Evolutionary conservation across 2,329 filamentous ascomycete genomes (phyloP), one percentile per base, ranked within the genome.

Genomic region (Aschersonia sp.): DNA sequence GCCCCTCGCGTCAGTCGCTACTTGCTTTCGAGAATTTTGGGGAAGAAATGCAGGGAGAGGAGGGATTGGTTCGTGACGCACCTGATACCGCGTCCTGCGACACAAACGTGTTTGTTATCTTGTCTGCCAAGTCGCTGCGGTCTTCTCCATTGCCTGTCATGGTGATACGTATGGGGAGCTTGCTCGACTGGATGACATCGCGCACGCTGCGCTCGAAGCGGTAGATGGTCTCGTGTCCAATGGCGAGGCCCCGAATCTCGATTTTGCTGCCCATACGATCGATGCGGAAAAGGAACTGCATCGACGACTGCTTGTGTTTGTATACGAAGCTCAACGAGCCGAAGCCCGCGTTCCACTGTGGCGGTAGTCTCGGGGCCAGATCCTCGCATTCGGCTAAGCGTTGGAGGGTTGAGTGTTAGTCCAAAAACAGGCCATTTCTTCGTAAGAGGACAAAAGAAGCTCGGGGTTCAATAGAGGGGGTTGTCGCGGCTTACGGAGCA

Each of bases 281-380:
- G 52, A 94, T 68, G 60, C 88, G 90, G 55, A 96, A 63, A 31
- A 95, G 72, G 60, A 85, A 95, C 50, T 83, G 78, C 76, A 89
- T 86, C 12, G 87, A 81, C 0, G 87, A 94, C 61, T 94, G 86
- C 30, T 78, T 72, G 63, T 96, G 89, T 4, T 80, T 79, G 68
- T 97, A 97, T 53, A 88, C 79, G 64, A 97, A 96, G 48, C 83
- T 78, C 60, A 87, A 83, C 11, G 81, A 79, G 51, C 78, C 78
- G 49, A 75, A 74, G 22, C 77, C 76, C 10, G 79, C 70, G 63
- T 95, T 95, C 92, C 92, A 97, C 66, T 80, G 76, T 12, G 74
- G 50, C 0, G 87, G 86, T 2, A 97, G 73, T 33, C 80, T 72
- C 7, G 76, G 78, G 8, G 78, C 73, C 43, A 78, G 65, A 44